Evolutionary conservation across 352 stramenopile genomes (phyloP).

Genomic region (Pythium biforme): DNA sequence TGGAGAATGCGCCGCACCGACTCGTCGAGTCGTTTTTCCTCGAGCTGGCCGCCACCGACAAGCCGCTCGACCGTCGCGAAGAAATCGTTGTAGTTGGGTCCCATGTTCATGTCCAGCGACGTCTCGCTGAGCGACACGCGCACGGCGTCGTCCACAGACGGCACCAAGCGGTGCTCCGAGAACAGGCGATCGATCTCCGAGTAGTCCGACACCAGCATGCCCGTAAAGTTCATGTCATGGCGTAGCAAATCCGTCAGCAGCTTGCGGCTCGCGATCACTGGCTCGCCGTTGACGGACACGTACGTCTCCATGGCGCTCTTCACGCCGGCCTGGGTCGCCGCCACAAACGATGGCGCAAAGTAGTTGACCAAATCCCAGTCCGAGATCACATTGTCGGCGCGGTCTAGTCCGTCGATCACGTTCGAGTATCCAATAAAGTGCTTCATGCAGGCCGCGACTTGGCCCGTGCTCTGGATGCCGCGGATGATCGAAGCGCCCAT

Average conservation of each 20-base stretch:
- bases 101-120: constrained; percentile 93
- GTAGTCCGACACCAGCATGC: constrained; percentile 92
- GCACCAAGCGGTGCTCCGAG: constrained; percentile 77
- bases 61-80: constrained; percentile 51
- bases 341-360: constrained; percentile 73
- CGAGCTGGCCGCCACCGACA: constrained; percentile 39
- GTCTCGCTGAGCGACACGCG: constrained; percentile 74
- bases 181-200: constrained; percentile 89
- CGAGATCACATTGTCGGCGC: constrained; percentile 63
- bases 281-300: constrained; percentile 84
- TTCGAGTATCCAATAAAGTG: constrained; percentile 88
- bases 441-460: constrained; percentile 86
- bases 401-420: constrained; percentile 59
- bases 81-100: constrained; percentile 51
- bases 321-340: constrained; percentile 66
- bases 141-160: constrained; percentile 60
- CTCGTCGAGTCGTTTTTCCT: constrained; percentile 48
- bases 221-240: constrained; percentile 85
- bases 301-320: constrained; percentile 92
- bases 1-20: constrained; percentile 40
- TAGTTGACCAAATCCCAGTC: constrained; percentile 74
- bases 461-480: constrained; percentile 73
- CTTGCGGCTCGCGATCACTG: constrained; percentile 82
- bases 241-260: constrained; percentile 80
- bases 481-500: constrained; percentile 74